Evolutionary conservation across 169 alveolate genomes (phyloP).

Genomic region (Haemoproteus tartakovskyi): DNA sequence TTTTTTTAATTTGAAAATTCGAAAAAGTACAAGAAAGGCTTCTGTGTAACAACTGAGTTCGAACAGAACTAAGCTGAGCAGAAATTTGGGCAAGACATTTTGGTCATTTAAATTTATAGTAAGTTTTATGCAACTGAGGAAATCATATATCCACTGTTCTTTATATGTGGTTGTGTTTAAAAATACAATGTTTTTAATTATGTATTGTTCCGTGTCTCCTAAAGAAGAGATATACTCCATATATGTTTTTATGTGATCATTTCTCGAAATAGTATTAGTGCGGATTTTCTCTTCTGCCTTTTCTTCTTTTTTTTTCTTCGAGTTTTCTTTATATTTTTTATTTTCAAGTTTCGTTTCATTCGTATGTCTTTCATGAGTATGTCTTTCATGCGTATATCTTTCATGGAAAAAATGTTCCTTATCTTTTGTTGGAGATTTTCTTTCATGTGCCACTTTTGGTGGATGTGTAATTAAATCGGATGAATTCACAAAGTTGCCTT

Average conservation of each 20-base stretch:
- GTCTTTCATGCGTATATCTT: too few species aligned
- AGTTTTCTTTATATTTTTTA: neutral
- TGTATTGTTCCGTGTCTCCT: slow-evolving; percentile 10
- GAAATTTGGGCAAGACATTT: slow-evolving; percentile 31
- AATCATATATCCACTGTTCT: slow-evolving; percentile 54
- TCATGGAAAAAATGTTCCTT: too few species aligned
- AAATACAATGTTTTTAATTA: slow-evolving; percentile 22
- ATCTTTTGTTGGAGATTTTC: too few species aligned
- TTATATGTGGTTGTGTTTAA: slow-evolving; percentile 47
- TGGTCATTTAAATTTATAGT: slow-evolving; percentile 48
- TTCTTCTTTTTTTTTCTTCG: neutral
- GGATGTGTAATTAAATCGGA: too few species aligned
- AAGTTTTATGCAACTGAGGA: slow-evolving; percentile 36
- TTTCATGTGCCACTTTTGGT: too few species aligned
- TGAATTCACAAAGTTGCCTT: too few species aligned
- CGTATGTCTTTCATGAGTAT: too few species aligned
- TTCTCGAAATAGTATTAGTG: too few species aligned
- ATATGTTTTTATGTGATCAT: neutral
- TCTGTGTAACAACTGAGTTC: slow-evolving; percentile 64
- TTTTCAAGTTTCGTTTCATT: too few species aligned
- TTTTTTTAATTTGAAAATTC: slow-evolving; percentile 52
- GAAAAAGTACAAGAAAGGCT: slow-evolving; percentile 36
- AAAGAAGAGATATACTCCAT: neutral
- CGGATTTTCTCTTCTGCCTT: too few species aligned
- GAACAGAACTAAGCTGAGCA: slow-evolving; percentile 43